Evolutionary conservation across 352 stramenopile genomes (phyloP).

Genomic region (Phytopythium aichiense): DNA sequence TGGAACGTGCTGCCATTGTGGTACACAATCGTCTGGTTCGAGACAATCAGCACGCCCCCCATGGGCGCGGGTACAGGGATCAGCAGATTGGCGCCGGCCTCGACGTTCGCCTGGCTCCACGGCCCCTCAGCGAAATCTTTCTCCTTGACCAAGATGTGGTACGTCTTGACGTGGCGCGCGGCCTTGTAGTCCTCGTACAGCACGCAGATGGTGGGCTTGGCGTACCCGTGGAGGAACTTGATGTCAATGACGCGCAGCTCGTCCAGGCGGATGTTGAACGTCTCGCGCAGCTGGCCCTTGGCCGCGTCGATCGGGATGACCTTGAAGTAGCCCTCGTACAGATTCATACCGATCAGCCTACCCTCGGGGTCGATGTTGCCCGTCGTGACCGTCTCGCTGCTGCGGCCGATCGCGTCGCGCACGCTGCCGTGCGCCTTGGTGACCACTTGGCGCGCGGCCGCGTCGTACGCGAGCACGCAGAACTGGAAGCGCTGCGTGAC

Average conservation of each 20-base stretch:
- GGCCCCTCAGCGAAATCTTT: conserved; percentile 88
- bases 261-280: conserved; percentile 92
- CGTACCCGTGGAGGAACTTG: conserved; percentile 89
- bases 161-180: conserved; percentile 90
- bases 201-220: conserved; percentile 89
- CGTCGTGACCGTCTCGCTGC: conserved; percentile 86
- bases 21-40: conserved; percentile 91
- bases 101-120: conserved; percentile 89
- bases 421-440: conserved; percentile 87
- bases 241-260: conserved; percentile 92
- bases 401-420: conserved; percentile 81
- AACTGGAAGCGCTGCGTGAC: conserved; percentile 90
- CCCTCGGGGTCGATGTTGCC: conserved; percentile 87
- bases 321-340: conserved; percentile 91
- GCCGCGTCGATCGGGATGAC: conserved; percentile 84
- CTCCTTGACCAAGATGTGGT: conserved; percentile 87
- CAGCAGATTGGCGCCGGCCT: conserved; percentile 81
- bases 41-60: conserved; percentile 89
- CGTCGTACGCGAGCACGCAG: conserved; percentile 84
- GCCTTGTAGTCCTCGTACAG: conserved; percentile 91
- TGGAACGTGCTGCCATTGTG: conserved; percentile 87
- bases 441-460: conserved; percentile 57
- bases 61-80: conserved; percentile 84
- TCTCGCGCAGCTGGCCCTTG: conserved; percentile 76
- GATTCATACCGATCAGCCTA: conserved; percentile 87